Evolutionary conservation across 2,329 filamentous ascomycete genomes (phyloP), one percentile per base, ranked within the genome.

Genomic region (Thelonectria blattea): DNA sequence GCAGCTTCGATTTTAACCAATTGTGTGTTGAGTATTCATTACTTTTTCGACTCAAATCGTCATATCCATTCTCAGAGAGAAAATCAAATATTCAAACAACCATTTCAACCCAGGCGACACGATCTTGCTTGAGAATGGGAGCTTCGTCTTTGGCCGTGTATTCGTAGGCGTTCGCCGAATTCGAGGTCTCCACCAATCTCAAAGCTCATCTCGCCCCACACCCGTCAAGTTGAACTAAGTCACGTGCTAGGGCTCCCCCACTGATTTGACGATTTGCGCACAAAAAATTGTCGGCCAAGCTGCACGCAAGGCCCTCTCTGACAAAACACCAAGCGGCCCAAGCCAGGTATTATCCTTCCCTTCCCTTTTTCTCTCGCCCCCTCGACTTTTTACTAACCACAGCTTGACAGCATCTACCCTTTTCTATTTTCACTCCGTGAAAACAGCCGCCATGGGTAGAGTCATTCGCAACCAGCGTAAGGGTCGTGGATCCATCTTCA

Each of bases 381-480:
- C 66, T 66, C 64, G 67, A 66, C 66, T 61, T 57, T 66, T 58
- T 64, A 69, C 73, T 74, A 67, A 74, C 70, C 66, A 67, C 64
- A 67, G 70, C 65, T 66, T 65, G 63, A 62, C 66, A 71, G 66
- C 65, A 73, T 70, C 66, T 68, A 72, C 74, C 74, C 73, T 69
- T 68, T 68, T 64, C 64, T 57, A 32, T 72, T 70, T 71, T 71
- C 69, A 74, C 74, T 67, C 68, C 71, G 71, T 70, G 70, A 71
- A 71, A 66, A 73, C 69, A 74, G 75, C 72, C 73, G 74, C 73
- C 70, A 84, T 84, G 82, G 82, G 82, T 82, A 80, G 82, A 80
- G 82, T 84, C 75, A 88, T 88, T 82, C 84, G 85, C 80, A 88
- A 88, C 80, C 85, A 88, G 84, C 81, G 83, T 76, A 85, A 85